Evolutionary conservation across 2,329 filamentous ascomycete genomes (phyloP), one percentile per base, ranked within the genome.

Genomic region (Didymella arachidicola): DNA sequence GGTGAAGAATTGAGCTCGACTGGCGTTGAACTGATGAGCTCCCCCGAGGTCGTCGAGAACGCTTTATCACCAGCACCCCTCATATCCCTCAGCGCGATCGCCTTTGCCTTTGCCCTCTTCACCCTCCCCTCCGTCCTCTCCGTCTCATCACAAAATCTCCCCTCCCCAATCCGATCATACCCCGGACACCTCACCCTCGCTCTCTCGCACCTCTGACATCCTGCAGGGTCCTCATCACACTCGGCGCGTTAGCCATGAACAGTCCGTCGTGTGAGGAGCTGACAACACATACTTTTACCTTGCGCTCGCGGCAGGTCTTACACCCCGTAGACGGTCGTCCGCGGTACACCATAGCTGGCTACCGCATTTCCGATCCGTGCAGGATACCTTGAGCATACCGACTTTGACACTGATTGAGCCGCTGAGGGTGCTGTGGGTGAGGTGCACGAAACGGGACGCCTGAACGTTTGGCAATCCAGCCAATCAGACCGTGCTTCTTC

Each of bases 231-330:
- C 50, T 76, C 73, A 44, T 75, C 73, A 41, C 73, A 76, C 73
- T 76, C n/a, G n/a, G n/a, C n/a, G n/a, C n/a, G n/a, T n/a, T n/a
- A n/a, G n/a, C n/a, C n/a, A n/a, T n/a, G n/a, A n/a, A n/a, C n/a
- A n/a, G n/a, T n/a, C n/a, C n/a, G n/a, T n/a, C n/a, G n/a, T n/a
- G n/a, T n/a, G n/a, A n/a, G n/a, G n/a, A n/a, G n/a, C n/a, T n/a
- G n/a, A n/a, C n/a, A n/a, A n/a, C n/a, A n/a, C 73, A 41, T 72
- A 76, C 73, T 76, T 77, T 78, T 42, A 79, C 72, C 59, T 79
- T 79, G 45, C 77, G 72, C 48, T 78, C 70, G n/a, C 77, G 72
- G 62, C 78, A 79, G 47, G 63, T 73, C 46, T 66, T 67, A 49
- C 73, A 75, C 6, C 72, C 73, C 12, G 71, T 74, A 8, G 71